Conservation (phyloP, 176 grass and related monocot species). For the Phyllostachys edulis region DNA sequence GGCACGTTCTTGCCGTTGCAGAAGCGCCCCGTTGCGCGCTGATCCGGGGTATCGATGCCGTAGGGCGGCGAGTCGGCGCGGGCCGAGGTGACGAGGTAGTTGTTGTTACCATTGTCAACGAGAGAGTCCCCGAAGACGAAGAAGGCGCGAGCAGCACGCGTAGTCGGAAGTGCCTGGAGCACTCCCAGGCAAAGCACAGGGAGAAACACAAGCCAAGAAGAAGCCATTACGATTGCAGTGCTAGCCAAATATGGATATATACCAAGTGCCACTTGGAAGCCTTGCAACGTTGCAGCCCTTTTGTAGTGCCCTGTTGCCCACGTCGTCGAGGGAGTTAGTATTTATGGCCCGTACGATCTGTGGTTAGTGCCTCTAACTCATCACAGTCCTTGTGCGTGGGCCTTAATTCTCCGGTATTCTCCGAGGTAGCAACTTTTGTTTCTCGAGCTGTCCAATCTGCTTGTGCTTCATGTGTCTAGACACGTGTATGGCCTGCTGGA, state of each 20-base stretch:
- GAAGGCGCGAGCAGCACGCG: conserved; percentile 67
- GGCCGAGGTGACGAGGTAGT: conserved; percentile 65
- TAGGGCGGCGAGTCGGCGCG: conserved; percentile 82
- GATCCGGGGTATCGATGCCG: conserved; percentile 69
- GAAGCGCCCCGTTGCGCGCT: conserved; percentile 66
- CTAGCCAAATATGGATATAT: background rate
- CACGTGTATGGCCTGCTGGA: too few species aligned
- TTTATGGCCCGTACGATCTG: background rate
- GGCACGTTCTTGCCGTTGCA: conserved; percentile 84
- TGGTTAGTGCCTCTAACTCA: conserved; percentile 24
- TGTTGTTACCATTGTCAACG: conserved; percentile 96
- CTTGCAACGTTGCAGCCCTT: conserved; percentile 7
- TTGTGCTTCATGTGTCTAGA: too few species aligned
- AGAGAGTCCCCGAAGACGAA: conserved; percentile 97
- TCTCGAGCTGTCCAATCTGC: too few species aligned
- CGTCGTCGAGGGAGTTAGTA: background rate
- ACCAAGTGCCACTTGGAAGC: background rate
- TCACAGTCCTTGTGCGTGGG: background rate
- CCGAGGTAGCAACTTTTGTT: too few species aligned
- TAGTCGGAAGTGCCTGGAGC: background rate
- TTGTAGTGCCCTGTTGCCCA: conserved; percentile 3
- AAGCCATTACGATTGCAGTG: conserved; percentile 23
- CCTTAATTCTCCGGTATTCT: background rate
- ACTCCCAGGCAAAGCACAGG: conserved; percentile 14
- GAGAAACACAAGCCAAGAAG: background rate